Base-by-base conservation (phyloP, 495 filamentous ascomycete species). In the Penicillium dipodomyicola region DNA sequence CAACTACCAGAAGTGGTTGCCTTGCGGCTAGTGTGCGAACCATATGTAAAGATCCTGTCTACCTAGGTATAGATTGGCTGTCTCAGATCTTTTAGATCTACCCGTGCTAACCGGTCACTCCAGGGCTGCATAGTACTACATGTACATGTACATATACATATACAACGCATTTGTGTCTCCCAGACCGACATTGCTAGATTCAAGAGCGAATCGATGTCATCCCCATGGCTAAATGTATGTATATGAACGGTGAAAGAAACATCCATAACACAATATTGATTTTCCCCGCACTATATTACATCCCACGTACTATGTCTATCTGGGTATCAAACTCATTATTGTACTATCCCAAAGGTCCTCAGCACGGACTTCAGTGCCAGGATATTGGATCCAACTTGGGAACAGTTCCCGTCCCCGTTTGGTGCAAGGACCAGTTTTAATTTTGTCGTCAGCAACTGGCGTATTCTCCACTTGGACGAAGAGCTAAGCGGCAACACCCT, bases 21-120 rank as follows among this genome's bases (percentile, higher is more conserved):
- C 52, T 54, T 32, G 22, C 20, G 19, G 8, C 32, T 54, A 54
- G 14, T n/a, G 20, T 46, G 52, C 41, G 30, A 46, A 35, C 52
- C 52, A 47, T 7, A 47, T 6, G n/a, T 19, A 15, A 51, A 27
- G 35, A 17, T 54, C 22, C 22, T 22, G 52, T n/a, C 42, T 15
- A n/a, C n/a, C n/a, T n/a, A n/a, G n/a, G n/a, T n/a, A 39, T 29
- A 54, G 22, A 52, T 37, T 33, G 32, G 32, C 29, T 52, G 11
- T 27, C 30, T 46, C 14, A 45, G 20, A 46, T 46, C 14, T 19
- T 11, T 27, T 11, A 37, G 42, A 47, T 54, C 43, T 47, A 14
- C n/a, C 42, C 1, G 32, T 46, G 23, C n/a, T 46, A 10, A 22
- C 19, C 20, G 20, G n/a, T 17, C 22, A 23, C 20, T 19, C n/a